Percentiles rank a stretch among this genome's conserved stretches.
Evolutionary conservation across 305 asterid species (phyloP).

Genomic region (Fraxinus nigra): DNA sequence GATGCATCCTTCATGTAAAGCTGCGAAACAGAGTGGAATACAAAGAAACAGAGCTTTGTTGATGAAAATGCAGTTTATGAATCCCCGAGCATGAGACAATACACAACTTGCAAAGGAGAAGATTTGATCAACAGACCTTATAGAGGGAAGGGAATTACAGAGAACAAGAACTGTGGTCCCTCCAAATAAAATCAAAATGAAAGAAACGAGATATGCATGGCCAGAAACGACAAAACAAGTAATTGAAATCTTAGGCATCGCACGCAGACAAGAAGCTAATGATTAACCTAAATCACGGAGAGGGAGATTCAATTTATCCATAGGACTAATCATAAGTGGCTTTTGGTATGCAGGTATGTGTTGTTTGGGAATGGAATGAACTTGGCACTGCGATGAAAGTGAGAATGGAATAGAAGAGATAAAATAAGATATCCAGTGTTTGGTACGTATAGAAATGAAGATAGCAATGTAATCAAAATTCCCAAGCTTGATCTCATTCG

Average conservation of each 20-base stretch:
- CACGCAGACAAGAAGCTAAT: too few relatives aligned
- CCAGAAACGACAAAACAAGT: background rate
- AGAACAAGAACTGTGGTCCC: background rate
- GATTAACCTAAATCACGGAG: background rate
- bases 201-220: background rate
- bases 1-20: conserved; percentile 78
- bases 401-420: background rate
- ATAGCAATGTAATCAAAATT: too few relatives aligned
- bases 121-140: background rate
- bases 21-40: conserved; percentile 33
- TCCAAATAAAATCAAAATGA: background rate
- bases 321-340: background rate
- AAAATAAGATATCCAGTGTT: background rate
- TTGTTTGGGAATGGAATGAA: background rate
- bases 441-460: too few relatives aligned
- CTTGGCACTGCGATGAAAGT: background rate
- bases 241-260: too few relatives aligned
- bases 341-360: background rate
- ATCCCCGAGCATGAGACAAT: background rate
- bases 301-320: background rate
- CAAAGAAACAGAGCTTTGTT: conserved; percentile 1
- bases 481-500: too few relatives aligned
- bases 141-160: background rate
- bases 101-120: background rate
- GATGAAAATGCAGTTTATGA: background rate